phyloP scores from a whole-genome alignment of 116 monocot genomes.

The Posidonia oceanica region DNA sequence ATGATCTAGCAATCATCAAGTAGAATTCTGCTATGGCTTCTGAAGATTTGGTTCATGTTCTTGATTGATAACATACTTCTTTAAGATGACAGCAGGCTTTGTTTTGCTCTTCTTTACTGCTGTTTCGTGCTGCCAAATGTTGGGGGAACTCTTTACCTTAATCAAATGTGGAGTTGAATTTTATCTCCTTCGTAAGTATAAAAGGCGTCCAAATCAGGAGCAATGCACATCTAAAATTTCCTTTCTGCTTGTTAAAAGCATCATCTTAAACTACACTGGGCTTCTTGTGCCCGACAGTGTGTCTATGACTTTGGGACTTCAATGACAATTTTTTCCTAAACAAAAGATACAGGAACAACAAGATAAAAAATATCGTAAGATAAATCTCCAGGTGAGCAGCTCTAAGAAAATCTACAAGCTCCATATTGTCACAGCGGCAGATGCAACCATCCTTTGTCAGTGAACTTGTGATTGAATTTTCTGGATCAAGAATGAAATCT shows the following conservation, averaged over 20 bases:
- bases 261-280: background rate
- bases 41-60: slow-evolving; percentile 1
- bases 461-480: background rate
- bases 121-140: background rate
- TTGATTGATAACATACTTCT: slow-evolving; percentile 4
- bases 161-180: no score
- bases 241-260: no score
- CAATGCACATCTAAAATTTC: no score
- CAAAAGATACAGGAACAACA: slow-evolving; percentile 43
- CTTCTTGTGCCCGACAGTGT: background rate
- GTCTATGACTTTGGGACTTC: slow-evolving; percentile 1
- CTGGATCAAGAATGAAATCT: slow-evolving; percentile 70
- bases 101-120: background rate
- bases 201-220: no score
- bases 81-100: background rate
- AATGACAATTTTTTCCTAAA: slow-evolving; percentile 35
- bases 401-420: slow-evolving; percentile 20
- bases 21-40: background rate
- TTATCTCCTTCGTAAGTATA: no score
- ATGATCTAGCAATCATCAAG: background rate
- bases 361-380: slow-evolving; percentile 18
- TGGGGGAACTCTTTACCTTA: no score
- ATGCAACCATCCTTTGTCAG: slow-evolving; percentile 1
- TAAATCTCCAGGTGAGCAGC: slow-evolving; percentile 21
- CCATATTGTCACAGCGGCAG: slow-evolving; percentile 11